phyloP scores from a whole-genome alignment of 805 yeast genomes.

The Saccharomycopsis vini region DNA sequence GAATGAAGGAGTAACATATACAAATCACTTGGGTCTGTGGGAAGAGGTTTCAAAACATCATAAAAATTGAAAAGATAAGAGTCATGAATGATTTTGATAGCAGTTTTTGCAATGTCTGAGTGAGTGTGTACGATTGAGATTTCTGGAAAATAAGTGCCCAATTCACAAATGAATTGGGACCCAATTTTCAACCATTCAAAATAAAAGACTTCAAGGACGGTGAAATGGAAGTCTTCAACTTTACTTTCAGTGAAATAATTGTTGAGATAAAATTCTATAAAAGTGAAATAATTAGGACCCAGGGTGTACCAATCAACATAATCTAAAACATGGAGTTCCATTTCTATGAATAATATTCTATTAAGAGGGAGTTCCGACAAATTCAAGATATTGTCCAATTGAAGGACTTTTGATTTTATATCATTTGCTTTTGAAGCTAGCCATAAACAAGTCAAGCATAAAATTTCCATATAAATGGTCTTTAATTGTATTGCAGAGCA shows the following conservation, averaged over 20 bases:
- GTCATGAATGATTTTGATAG: constrained; percentile 13
- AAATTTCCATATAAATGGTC: constrained; percentile 29
- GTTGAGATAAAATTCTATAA: constrained; percentile 16
- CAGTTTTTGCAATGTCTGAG: constrained; percentile 8
- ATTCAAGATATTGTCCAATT: constrained; percentile 5
- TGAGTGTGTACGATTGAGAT: constrained; percentile 12
- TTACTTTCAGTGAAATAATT: too few relatives aligned
- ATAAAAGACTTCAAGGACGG: too few relatives aligned
- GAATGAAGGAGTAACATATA: constrained; percentile 6
- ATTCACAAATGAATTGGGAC: constrained; percentile 15
- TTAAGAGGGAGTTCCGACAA: neutral
- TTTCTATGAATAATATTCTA: constrained; percentile 35
- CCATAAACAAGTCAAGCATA: constrained; percentile 39
- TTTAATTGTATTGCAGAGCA: constrained; percentile 28
- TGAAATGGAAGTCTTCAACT: neutral
- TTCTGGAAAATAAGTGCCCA: constrained; percentile 9
- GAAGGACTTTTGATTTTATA: constrained; percentile 10
- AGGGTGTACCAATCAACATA: constrained; percentile 32
- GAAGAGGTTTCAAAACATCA: constrained; percentile 4
- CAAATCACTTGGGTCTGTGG: neutral
- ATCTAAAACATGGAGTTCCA: constrained; percentile 36
- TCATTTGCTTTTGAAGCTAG: constrained; percentile 33
- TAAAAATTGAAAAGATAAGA: constrained; percentile 11
- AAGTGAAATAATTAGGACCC: constrained; percentile 13
- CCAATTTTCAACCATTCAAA: constrained; percentile 12